Evolutionary conservation across 2,329 filamentous ascomycete species (phyloP).

Genomic region (Cordyceps fumosorosea): DNA sequence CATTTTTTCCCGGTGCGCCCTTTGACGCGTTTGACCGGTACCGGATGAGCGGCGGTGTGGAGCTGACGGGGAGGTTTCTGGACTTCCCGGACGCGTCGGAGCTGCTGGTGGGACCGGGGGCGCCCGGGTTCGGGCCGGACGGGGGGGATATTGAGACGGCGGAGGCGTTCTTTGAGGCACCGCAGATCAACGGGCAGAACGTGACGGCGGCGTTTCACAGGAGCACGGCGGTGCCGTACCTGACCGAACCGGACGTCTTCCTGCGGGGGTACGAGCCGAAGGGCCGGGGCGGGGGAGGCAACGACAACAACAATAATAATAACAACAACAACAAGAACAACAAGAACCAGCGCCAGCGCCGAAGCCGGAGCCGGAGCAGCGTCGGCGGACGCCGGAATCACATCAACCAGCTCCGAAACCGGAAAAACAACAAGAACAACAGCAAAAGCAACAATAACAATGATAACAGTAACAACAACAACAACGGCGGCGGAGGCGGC

Average conservation of each 20-base stretch:
- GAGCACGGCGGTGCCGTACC: neutral
- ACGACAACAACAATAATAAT: no score
- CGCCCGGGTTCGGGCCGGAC: neutral
- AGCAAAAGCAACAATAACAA: neutral
- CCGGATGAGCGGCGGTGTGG: conserved; percentile 1
- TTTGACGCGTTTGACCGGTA: conserved; percentile 5
- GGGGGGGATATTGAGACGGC: neutral
- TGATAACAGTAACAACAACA: no score
- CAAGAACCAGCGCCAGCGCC: no score
- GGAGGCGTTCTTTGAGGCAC: neutral
- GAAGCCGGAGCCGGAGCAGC: no score
- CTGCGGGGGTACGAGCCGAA: neutral
- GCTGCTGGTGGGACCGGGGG: neutral
- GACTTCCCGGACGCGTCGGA: neutral
- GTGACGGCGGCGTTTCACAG: neutral
- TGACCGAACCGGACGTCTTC: neutral
- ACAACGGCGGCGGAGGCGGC: no score
- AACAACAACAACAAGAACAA: no score
- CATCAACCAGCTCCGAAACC: no score
- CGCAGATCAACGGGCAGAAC: neutral
- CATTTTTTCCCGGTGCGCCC: neutral
- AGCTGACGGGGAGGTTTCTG: neutral
- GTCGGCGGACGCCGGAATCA: no score
- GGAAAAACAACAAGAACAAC: no score
- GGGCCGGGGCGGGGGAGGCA: no score